phyloP scores from a whole-genome alignment of 2,329 filamentous ascomycete genomes.

The Aspergillus ruber region DNA sequence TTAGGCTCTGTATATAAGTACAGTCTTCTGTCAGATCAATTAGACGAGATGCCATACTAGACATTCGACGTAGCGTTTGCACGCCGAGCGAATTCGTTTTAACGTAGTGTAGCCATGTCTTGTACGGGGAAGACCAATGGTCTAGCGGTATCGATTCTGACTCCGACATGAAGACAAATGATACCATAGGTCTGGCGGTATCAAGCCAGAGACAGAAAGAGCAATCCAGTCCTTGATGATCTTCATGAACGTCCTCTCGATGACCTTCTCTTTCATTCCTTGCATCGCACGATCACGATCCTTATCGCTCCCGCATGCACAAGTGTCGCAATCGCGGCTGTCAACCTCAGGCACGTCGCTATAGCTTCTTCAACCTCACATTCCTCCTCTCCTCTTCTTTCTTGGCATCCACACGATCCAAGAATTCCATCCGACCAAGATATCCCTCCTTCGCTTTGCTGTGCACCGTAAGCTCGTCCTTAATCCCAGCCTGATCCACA shows the following conservation, averaged over 20 bases:
- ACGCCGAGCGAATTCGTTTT: too few relatives aligned
- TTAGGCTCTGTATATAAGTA: too few relatives aligned
- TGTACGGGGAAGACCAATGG: too few relatives aligned
- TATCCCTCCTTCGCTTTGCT: slow-evolving; percentile 58
- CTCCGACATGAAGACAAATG: too few relatives aligned
- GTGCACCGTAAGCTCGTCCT: slow-evolving; percentile 55
- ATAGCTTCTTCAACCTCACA: slow-evolving; percentile 42
- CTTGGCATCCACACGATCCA: slow-evolving; percentile 52
- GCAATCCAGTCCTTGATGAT: slow-evolving; percentile 61
- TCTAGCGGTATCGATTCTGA: too few relatives aligned
- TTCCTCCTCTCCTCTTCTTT: slow-evolving; percentile 51
- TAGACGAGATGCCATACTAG: too few relatives aligned
- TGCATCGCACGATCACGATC: slow-evolving; percentile 90
- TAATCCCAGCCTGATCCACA: slow-evolving; percentile 55
- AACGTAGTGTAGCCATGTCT: too few relatives aligned
- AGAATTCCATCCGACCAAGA: slow-evolving; percentile 56
- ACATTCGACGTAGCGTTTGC: too few relatives aligned
- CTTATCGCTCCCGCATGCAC: slow-evolving; percentile 89
- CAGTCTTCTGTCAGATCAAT: too few relatives aligned
- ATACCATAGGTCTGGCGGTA: too few relatives aligned
- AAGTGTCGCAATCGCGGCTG: slow-evolving; percentile 44
- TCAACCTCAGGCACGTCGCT: slow-evolving; percentile 1
- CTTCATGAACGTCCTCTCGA: slow-evolving; percentile 85
- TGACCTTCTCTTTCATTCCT: slow-evolving; percentile 83
- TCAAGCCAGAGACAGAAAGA: too few relatives aligned